Conservation (phyloP, 305 asterid species). For the Fraxinus xanthoxyloides region DNA sequence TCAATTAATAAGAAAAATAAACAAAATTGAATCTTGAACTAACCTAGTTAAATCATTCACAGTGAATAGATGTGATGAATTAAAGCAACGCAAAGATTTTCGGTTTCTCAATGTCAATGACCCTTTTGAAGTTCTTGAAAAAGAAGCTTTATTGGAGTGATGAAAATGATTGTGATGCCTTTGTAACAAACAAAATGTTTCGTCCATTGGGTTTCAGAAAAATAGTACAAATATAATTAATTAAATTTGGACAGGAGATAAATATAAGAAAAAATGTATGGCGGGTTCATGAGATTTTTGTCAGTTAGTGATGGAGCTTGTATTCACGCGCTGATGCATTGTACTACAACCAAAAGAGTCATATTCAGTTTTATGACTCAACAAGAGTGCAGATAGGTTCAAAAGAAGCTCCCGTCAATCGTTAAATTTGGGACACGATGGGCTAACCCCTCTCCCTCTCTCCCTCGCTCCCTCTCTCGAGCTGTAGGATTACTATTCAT, state of each 20-base stretch:
- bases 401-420: neutral
- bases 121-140: slow-evolving; percentile 29
- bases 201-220: slow-evolving; percentile 32
- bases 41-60: slow-evolving; percentile 45
- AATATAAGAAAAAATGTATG: neutral
- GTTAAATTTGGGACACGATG: neutral
- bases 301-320: neutral
- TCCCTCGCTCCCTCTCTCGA: too few species aligned
- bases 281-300: neutral
- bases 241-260: neutral
- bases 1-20: neutral
- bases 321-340: neutral
- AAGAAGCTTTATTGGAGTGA: neutral
- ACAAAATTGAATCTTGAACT: slow-evolving; percentile 3
- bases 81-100: slow-evolving; percentile 4
- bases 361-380: neutral
- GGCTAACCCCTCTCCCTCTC: neutral
- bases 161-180: slow-evolving; percentile 13
- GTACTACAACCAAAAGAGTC: too few species aligned
- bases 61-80: slow-evolving; percentile 15
- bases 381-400: neutral
- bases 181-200: slow-evolving; percentile 12
- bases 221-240: slow-evolving; percentile 15
- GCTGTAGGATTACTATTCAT: too few species aligned
- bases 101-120: neutral